Percentiles rank a stretch among this genome's conserved stretches.
phyloP scores from a whole-genome alignment of 2,329 filamentous ascomycete genomes.

The Aspergillus sp. region DNA sequence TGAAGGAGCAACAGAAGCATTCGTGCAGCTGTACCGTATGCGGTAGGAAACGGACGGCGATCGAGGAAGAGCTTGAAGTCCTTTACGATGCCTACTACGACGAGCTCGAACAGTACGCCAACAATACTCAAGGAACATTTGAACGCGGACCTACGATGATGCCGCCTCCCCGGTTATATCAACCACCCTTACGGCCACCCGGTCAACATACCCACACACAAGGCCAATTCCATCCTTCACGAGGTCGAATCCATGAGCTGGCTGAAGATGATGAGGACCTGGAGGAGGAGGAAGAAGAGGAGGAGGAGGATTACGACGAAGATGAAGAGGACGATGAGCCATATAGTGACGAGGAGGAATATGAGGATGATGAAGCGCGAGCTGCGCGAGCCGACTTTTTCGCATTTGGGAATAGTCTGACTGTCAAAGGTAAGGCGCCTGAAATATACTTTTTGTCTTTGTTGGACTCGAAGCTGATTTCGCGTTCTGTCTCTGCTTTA shows the following conservation, averaged over 20 bases:
- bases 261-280: slow-evolving; percentile 56
- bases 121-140: slow-evolving; percentile 66
- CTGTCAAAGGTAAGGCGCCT: slow-evolving; percentile 70
- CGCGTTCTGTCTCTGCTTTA: slow-evolving; percentile 40
- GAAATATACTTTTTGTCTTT: slow-evolving; percentile 11
- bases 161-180: slow-evolving; percentile 63
- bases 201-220: slow-evolving; percentile 57
- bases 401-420: slow-evolving; percentile 95
- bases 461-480: slow-evolving; percentile 31
- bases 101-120: slow-evolving; percentile 95
- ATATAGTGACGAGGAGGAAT: slow-evolving; percentile 65
- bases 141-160: slow-evolving; percentile 68
- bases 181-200: slow-evolving; percentile 55
- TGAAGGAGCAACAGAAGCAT: slow-evolving; percentile 99
- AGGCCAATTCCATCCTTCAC: slow-evolving; percentile 64
- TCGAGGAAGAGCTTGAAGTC: slow-evolving; percentile 96
- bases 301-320: slow-evolving; percentile 64
- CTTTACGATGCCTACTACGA: slow-evolving; percentile 98
- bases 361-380: slow-evolving; percentile 63
- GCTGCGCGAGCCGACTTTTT: slow-evolving; percentile 77
- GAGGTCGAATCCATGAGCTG: slow-evolving; percentile 66
- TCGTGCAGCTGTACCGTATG: slow-evolving; percentile 98
- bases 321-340: slow-evolving; percentile 70
- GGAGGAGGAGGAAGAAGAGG: slow-evolving; percentile 63
- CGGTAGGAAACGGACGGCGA: slow-evolving; percentile 91